Base-by-base conservation (phyloP, 176 grass and related monocot genomes). In the Tillandsia leiboldiana region DNA sequence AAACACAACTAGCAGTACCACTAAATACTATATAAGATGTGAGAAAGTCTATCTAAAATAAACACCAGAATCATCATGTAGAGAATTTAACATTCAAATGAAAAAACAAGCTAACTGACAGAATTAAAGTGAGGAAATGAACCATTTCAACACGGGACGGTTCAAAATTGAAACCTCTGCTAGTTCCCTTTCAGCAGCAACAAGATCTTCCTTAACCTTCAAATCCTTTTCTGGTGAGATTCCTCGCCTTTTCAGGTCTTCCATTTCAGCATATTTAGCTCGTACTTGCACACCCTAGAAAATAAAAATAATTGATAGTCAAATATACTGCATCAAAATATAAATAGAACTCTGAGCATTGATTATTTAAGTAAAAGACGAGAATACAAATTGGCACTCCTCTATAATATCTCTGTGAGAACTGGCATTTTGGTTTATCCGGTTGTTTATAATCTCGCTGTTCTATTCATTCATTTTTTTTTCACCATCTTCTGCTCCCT, bases 401-500 rank as follows among this genome's bases (percentile, higher is more conserved):
- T 64, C 15, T 84, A 20, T 20, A 20, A 20, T 20, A 20, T 20
- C 20, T 20, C 20, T 20, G 20, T 20, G 20, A 20, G 20, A 92
- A 75, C 56, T 78, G 51, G 82, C 73, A 76, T 92, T 96, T 74
- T 89, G 76, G 24, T 26, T 76, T 63, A 90, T 77, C 76, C 81
- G 82, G 53, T 66, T 81, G 68, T 0, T 74, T 84, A 85, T 77
- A 63, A 87, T 96, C 82, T 83, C 92, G 58, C 71, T 53, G 63
- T 50, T 84, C 61, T 71, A 89, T 76, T 70, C 75, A 77, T 74
- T 67, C 13, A 11, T 20, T 20, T 65, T 70, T 50, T 42, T 86
- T 83, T 96, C 12, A 53, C 70, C 83, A 92, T 92, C 88, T 87
- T 96, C 52, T 81, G 56, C 48, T 77, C 66, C 50, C 93, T 96